Conservation (phyloP, 2,329 filamentous ascomycete species). For the Xylaria sp. region DNA sequence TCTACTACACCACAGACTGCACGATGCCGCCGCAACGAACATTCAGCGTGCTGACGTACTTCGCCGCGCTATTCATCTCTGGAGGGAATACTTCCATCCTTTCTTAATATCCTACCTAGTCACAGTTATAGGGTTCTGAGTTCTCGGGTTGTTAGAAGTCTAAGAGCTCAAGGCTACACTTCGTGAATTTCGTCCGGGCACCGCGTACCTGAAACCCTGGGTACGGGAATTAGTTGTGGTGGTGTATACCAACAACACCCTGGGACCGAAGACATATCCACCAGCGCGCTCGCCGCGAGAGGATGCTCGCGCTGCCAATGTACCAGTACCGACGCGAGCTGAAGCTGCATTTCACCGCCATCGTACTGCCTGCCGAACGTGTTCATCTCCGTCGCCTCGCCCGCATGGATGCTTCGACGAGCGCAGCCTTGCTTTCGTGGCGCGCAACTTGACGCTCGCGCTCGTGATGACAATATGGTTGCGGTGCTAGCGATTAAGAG, state of each 20-base stretch:
- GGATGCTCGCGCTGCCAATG: slow-evolving; percentile 70
- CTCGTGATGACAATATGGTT: slow-evolving; percentile 68
- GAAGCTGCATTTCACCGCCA: slow-evolving; percentile 62
- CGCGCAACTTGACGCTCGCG: slow-evolving; percentile 67
- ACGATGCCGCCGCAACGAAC: slow-evolving; percentile 60
- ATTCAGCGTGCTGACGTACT: slow-evolving; percentile 64
- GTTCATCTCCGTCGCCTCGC: slow-evolving; percentile 61
- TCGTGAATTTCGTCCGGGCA: slow-evolving; percentile 61
- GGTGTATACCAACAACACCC: slow-evolving; percentile 50
- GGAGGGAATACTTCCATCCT: slow-evolving; percentile 66
- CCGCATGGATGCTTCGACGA: slow-evolving; percentile 64
- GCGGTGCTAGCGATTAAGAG: slow-evolving; percentile 69
- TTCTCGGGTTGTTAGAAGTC: slow-evolving; percentile 60
- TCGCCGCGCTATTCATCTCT: slow-evolving; percentile 63
- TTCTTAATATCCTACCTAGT: slow-evolving; percentile 66
- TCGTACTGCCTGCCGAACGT: slow-evolving; percentile 66
- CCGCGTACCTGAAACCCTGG: slow-evolving; percentile 65
- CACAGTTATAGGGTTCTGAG: slow-evolving; percentile 64
- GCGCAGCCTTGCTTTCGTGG: slow-evolving; percentile 66
- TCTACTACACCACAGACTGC: slow-evolving; percentile 65
- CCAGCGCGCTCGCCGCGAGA: slow-evolving; percentile 68
- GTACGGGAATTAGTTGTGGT: too few species aligned
- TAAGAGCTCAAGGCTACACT: slow-evolving; percentile 57
- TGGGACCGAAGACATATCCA: slow-evolving; percentile 68
- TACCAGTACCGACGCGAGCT: slow-evolving; percentile 69